Percentiles rank a stretch among this genome's conserved stretches.
Evolutionary conservation across 2,329 filamentous ascomycete species (phyloP).

Genomic region (Diplocarpon mali): DNA sequence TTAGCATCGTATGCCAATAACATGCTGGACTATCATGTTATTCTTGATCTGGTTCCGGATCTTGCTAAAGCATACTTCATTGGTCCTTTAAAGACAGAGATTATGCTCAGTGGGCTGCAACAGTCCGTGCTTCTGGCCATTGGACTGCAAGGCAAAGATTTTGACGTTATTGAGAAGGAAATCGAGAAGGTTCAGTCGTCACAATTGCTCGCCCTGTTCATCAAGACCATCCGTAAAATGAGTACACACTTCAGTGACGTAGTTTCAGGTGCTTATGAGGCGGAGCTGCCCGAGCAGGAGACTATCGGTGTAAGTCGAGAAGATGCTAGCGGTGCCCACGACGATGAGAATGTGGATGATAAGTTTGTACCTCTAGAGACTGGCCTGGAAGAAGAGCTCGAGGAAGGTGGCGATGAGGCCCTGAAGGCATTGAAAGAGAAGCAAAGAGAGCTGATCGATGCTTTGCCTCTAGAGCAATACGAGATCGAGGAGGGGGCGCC

Average conservation of each 20-base stretch:
- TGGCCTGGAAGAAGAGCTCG: slow-evolving; percentile 69
- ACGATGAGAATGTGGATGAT: slow-evolving; percentile 55
- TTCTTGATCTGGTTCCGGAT: slow-evolving; percentile 79
- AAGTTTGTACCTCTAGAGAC: slow-evolving; percentile 61
- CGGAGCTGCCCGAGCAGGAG: slow-evolving; percentile 49
- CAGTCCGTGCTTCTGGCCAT: slow-evolving; percentile 80
- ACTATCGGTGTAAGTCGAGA: slow-evolving; percentile 46
- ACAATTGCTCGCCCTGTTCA: slow-evolving; percentile 91
- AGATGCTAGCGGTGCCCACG: slow-evolving; percentile 52
- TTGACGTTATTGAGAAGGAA: slow-evolving; percentile 73
- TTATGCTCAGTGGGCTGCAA: slow-evolving; percentile 74
- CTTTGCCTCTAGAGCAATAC: slow-evolving; percentile 76
- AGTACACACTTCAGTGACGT: slow-evolving; percentile 66
- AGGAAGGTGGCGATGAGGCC: slow-evolving; percentile 71
- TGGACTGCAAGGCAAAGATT: slow-evolving; percentile 79
- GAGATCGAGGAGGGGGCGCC: slow-evolving; percentile 52
- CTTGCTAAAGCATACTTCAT: slow-evolving; percentile 80
- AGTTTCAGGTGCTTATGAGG: slow-evolving; percentile 61
- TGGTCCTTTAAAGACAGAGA: slow-evolving; percentile 53
- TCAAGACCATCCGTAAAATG: slow-evolving; percentile 88
- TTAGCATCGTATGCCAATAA: slow-evolving; percentile 94
- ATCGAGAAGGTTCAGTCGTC: slow-evolving; percentile 50
- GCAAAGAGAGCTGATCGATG: slow-evolving; percentile 81
- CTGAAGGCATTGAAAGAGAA: slow-evolving; percentile 61
- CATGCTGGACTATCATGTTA: slow-evolving; percentile 95